Conservation (phyloP, 345 rosid species). For the Arabis hirsuta region DNA sequence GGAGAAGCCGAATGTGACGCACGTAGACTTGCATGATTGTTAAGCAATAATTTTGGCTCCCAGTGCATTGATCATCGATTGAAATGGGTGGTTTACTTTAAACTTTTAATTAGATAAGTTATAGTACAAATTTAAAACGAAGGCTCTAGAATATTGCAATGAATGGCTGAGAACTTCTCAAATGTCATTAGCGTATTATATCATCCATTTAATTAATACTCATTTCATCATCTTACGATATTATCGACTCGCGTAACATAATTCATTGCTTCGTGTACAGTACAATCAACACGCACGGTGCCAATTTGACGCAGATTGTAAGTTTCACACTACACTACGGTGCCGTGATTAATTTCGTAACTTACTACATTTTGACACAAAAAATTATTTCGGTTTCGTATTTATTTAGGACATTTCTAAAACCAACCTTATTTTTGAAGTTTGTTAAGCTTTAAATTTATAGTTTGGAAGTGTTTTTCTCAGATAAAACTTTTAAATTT, state of each 20-base stretch:
- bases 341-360: too few species aligned
- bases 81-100: constrained; percentile 23
- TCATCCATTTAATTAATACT: constrained; percentile 17
- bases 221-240: constrained; percentile 4
- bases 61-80: constrained; percentile 3
- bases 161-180: constrained; percentile 30
- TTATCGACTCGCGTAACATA: neutral
- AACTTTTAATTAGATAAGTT: constrained; percentile 13
- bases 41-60: constrained; percentile 13
- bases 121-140: neutral
- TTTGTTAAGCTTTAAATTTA: too few species aligned
- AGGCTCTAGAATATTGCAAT: constrained; percentile 30
- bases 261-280: constrained; percentile 22
- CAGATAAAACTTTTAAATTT: too few species aligned
- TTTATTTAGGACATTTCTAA: too few species aligned
- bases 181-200: constrained; percentile 11
- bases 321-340: constrained; percentile 8
- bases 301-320: constrained; percentile 11
- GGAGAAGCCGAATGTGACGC: constrained; percentile 33
- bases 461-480: too few species aligned
- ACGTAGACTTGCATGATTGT: constrained; percentile 31
- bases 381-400: too few species aligned
- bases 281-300: neutral
- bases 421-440: too few species aligned
- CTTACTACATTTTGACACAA: neutral